Evolutionary conservation across 2,329 filamentous ascomycete species (phyloP), one percentile per base, ranked within the genome.

Genomic region (Pseudocercospora crystallina): DNA sequence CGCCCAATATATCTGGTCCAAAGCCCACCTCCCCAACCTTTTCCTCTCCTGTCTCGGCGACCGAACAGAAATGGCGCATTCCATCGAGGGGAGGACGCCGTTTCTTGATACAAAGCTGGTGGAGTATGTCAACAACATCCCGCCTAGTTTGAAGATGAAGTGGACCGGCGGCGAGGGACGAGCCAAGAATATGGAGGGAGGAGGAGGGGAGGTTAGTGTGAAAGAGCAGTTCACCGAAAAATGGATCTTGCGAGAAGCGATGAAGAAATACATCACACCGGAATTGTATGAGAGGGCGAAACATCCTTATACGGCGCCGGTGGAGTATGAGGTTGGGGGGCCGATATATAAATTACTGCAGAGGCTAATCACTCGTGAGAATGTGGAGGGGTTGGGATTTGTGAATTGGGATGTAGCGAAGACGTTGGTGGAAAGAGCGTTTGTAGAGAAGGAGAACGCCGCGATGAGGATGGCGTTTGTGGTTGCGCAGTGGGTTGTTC

Each of bases 21-120:
- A 72, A 51, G 63, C 61, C 11, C 56, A 65, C 35, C 60, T 75
- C 5, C 59, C 66, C 26, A 73, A 72, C 54, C 61, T 71, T 10
- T 62, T 77, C 35, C 64, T 77, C 4, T 69, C 68, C 4, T 71
- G 67, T 39, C 63, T 76, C 5, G 74, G 75, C 12, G 75, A 78
- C 51, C 67, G 72, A 8, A 70, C 67, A 10, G 76, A 76, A 49
- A 75, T 75, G 73, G 71, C 71, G 0, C 71, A 74, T 44, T 66
- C 61, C 15, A 60, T 74, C 32, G 71, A 74, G 55, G 71, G 66
- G 0, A 65, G 71, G 3, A 69, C 69, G n/a, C 70, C 71, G 1
- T 73, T 73, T 49, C 64, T 74, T 5, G 71, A 74, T 29, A 70
- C 73, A 47, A 54, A 62, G 10, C 56, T 74, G 2, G 68, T 71